phyloP scores from a whole-genome alignment of 164 flowering plant genomes.

The Berberis vulgaris region DNA sequence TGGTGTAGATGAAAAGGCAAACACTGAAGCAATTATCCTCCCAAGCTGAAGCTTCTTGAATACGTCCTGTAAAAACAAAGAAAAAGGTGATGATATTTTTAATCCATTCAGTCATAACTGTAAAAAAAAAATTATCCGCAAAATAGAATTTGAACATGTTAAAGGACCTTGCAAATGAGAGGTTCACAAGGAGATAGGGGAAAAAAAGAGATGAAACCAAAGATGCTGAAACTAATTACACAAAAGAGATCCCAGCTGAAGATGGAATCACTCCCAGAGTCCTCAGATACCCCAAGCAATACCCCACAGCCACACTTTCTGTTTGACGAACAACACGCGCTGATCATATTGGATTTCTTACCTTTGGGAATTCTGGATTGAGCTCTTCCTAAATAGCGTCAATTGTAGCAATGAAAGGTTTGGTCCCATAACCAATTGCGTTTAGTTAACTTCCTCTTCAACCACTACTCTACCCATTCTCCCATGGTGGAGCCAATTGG shows the following conservation, averaged over 20 bases:
- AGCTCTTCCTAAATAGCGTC: no score
- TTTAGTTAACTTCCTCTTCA: no score
- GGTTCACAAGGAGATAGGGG: neutral
- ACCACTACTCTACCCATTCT: no score
- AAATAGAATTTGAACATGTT: neutral
- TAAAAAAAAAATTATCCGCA: neutral
- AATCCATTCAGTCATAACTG: neutral
- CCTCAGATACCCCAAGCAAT: no score
- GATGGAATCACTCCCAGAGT: no score
- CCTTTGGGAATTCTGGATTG: no score
- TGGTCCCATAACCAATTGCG: no score
- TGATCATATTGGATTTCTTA: no score
- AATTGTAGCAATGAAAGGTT: no score
- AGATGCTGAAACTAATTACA: neutral
- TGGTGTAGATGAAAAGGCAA: constrained; percentile 86
- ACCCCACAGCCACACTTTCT: no score
- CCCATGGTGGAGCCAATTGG: no score
- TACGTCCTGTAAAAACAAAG: constrained; percentile 55
- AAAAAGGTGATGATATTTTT: neutral
- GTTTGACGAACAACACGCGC: no score
- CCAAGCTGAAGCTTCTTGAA: constrained; percentile 47
- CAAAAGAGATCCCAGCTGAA: neutral
- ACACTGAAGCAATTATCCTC: constrained; percentile 59
- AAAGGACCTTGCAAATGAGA: neutral
- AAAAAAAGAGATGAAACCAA: neutral